These are phyloP conservation scores for Jatropha podagrica DNA, from an alignment of 441 rosid species.

Conservation along the genomic window DNA sequence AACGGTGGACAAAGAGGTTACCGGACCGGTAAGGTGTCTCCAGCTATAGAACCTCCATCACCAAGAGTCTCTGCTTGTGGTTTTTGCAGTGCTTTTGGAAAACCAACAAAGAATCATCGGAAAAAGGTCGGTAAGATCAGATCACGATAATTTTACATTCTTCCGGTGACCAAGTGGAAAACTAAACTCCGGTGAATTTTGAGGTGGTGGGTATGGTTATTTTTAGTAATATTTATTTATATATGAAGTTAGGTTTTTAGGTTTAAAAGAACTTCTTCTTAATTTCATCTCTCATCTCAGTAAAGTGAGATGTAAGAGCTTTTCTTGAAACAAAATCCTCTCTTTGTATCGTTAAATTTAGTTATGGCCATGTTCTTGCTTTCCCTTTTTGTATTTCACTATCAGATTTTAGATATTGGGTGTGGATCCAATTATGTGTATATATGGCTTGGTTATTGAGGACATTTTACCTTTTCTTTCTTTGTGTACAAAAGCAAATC, in stretches of 20 bases:
- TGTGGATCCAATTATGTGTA: conserved; percentile 31
- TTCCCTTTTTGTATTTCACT: background rate
- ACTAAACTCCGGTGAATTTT: conserved; percentile 30
- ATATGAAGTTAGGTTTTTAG: conserved; percentile 17
- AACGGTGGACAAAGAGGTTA: conserved; percentile 64
- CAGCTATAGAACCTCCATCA: conserved; percentile 87
- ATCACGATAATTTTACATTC: conserved; percentile 39
- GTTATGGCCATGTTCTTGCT: background rate
- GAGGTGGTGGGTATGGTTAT: background rate
- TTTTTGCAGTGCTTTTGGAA: conserved; percentile 67
- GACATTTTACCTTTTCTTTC: background rate
- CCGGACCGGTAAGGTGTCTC: conserved; percentile 77
- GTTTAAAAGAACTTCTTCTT: background rate
- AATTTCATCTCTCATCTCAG: conserved; percentile 24
- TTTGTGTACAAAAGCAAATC: background rate
- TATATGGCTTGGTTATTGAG: conserved; percentile 20
- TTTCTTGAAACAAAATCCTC: background rate
- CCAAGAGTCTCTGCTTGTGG: conserved; percentile 85
- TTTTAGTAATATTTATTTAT: background rate
- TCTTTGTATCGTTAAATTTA: background rate
- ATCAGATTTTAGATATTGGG: conserved; percentile 12
- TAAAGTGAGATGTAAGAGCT: conserved; percentile 21
- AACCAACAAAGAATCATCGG: conserved; percentile 46
- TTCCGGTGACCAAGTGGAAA: conserved; percentile 20
- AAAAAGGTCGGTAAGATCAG: conserved; percentile 60